Evolutionary conservation across 148 eudicot genomes (phyloP), one percentile per base, ranked within the genome.

Genomic region (Fallopia convolvulus): DNA sequence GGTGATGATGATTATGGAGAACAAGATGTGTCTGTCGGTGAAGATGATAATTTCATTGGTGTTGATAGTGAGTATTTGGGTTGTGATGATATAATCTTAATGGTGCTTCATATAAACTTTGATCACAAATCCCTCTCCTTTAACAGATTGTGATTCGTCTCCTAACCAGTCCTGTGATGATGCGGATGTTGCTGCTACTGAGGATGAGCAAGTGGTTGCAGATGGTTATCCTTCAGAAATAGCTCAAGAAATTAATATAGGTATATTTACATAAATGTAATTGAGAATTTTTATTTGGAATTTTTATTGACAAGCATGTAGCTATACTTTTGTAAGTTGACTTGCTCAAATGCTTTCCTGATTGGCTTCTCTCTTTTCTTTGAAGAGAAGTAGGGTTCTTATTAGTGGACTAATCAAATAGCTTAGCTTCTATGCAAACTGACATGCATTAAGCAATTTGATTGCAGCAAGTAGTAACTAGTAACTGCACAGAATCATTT

Each of bases 141-240:
- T 68, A 68, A 39, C 72, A 68, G 72, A 36, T 68, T 33, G 72
- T 17, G 72, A 68, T 68, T 68, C 72, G 44, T 14, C 72, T 68
- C 72, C 72, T 36, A 68, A 33, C 44, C 72, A 36, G 44, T 68
- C 72, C 18, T 6, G 44, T 68, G 72, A 68, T 26, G 72, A 15
- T 39, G n/a, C 44, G 72, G 44, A 68, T 68, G 32, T 65, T 65
- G 72, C 14, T 68, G 72, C 72, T 68, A 68, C 21, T 15, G 72
- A 68, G 72, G 72, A 44, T 36, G 72, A 68, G 6, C 72, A 68
- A 13, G 44, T 15, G 42, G 44, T 20, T 68, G 72, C 72, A 36
- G 72, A 33, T 13, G 72, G 21, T 17, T 33, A 36, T 68, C 39
- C 72, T n/a, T 36, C 72, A 68, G 72, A 15, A 33, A 18, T 46